Conservation (phyloP, 306 rosid genomes). For the Ormosia emarginata region DNA sequence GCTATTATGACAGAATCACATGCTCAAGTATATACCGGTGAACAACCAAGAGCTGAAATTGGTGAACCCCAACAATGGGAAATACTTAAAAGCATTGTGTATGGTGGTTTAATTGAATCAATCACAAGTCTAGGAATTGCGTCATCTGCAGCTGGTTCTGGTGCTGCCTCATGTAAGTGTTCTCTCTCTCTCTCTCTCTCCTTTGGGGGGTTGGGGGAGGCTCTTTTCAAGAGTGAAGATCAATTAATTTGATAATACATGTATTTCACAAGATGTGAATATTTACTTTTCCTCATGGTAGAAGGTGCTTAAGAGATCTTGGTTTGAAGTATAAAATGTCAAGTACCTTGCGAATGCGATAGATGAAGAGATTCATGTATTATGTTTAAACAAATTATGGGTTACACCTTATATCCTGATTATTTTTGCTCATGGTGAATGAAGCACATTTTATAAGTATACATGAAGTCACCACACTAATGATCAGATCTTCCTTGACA, state of each 20-base stretch:
- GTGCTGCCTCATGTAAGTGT: conserved; percentile 47
- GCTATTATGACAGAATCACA: neutral
- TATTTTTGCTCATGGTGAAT: neutral
- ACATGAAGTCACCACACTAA: neutral
- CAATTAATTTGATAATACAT: too few relatives aligned
- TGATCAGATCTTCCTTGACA: neutral
- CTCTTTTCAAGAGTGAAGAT: neutral
- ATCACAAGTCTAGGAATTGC: conserved; percentile 69
- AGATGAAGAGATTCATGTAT: neutral
- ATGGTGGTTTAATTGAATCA: conserved; percentile 67
- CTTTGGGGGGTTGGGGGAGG: neutral
- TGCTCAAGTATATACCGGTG: neutral
- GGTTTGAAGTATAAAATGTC: neutral
- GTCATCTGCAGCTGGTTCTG: conserved; percentile 65
- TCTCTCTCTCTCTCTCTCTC: neutral
- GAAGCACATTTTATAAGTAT: neutral
- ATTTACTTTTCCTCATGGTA: neutral
- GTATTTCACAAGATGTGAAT: neutral
- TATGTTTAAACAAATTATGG: neutral
- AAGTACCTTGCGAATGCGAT: neutral
- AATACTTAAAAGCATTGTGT: conserved; percentile 57
- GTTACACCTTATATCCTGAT: neutral
- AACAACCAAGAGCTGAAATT: conserved; percentile 11
- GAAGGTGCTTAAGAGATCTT: neutral
- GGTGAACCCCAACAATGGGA: conserved; percentile 27